These are phyloP conservation scores for Dictyostelium capitatum DNA, from an alignment of 78 protist species.

Conservation along the genomic window DNA sequence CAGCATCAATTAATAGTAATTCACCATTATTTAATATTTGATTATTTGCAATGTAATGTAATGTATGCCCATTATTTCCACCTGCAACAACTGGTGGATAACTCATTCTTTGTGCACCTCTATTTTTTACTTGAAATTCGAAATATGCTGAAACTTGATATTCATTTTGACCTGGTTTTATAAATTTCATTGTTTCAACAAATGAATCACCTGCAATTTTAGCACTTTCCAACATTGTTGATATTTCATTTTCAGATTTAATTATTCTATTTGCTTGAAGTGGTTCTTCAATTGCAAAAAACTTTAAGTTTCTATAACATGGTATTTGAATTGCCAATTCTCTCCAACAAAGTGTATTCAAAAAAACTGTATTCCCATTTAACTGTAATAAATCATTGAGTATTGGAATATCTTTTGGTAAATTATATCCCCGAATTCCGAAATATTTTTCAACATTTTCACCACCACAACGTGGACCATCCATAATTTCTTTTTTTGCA, in stretches of 20 bases:
- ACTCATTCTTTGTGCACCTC: constrained; percentile 84
- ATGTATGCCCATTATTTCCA: constrained; percentile 79
- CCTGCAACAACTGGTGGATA: constrained; percentile 93
- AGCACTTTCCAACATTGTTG: constrained; percentile 29
- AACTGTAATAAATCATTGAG: neutral
- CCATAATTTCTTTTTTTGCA: constrained; percentile 77
- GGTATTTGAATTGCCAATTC: neutral
- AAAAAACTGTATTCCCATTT: neutral
- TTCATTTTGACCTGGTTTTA: constrained; percentile 76
- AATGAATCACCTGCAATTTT: constrained; percentile 69
- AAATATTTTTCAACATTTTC: constrained; percentile 59
- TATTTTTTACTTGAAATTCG: constrained; percentile 46
- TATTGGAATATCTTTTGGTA: neutral
- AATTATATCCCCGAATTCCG: constrained; percentile 64
- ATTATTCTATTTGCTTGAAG: constrained; percentile 22
- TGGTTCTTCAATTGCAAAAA: neutral
- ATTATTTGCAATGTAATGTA: constrained; percentile 92
- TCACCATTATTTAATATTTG: constrained; percentile 68
- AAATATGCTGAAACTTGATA: constrained; percentile 69
- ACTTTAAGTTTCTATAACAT: neutral
- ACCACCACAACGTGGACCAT: constrained; percentile 85
- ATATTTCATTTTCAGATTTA: constrained; percentile 45
- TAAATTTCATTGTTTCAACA: constrained; percentile 64
- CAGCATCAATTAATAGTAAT: constrained; percentile 91
- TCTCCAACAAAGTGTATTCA: neutral